Conservation (phyloP, 495 filamentous ascomycete genomes). For the Tuber calosporum region DNA sequence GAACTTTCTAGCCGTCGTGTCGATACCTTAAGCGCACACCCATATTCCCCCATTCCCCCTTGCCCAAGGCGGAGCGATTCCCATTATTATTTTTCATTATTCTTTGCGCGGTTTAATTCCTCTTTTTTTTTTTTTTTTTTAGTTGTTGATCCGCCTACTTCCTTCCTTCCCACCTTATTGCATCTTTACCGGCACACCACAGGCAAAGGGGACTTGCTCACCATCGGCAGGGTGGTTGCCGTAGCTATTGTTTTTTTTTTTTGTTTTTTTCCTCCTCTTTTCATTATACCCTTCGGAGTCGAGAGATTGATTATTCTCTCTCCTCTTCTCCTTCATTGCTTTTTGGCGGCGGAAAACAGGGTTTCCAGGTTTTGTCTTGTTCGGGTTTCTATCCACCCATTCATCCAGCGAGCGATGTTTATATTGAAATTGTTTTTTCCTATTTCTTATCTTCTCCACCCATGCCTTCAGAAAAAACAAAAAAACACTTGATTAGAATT, state of each 20-base stretch:
- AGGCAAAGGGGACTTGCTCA: neutral
- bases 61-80: neutral
- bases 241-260: neutral
- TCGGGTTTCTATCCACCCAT: neutral
- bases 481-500: neutral
- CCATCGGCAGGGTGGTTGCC: neutral
- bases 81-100: constrained; percentile 12
- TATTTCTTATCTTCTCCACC: neutral
- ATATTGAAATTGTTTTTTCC: constrained; percentile 22
- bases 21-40: neutral
- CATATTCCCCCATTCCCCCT: neutral
- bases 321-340: constrained; percentile 5
- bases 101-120: neutral
- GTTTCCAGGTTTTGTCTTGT: neutral
- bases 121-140: neutral
- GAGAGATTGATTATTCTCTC: neutral
- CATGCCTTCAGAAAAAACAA: neutral
- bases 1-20: neutral
- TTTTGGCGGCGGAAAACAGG: constrained; percentile 15
- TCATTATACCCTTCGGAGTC: neutral
- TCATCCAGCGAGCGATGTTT: constrained; percentile 27
- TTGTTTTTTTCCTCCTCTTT: neutral
- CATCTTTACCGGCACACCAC: neutral
- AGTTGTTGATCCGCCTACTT: neutral
- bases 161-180: neutral